Evolutionary conservation across 2,329 filamentous ascomycete genomes (phyloP), one percentile per base, ranked within the genome.

Genomic region (Eutypella sp.): DNA sequence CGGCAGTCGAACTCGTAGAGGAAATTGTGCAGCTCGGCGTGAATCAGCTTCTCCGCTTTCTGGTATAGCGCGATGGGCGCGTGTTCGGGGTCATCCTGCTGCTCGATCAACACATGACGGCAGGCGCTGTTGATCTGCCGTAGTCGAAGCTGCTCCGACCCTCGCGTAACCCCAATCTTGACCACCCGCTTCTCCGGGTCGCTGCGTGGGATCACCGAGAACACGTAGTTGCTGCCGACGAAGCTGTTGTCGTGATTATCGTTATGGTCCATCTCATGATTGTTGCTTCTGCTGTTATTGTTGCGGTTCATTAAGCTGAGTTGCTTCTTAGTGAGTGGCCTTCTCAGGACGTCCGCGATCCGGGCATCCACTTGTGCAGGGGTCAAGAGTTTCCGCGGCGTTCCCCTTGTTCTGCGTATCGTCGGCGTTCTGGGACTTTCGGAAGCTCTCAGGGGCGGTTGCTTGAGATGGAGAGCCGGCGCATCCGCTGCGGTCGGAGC

Each of bases 161-260:
- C 38, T 2, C 16, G 37, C 4, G 47, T 47, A n/a, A 45, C 38
- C 11, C 47, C 47, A 13, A 50, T 38, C 25, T 50, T 50, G 9
- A 44, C 39, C 3, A 50, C 25, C 9, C 15, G 38, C 20, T 45
- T 40, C 6, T 36, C 22, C 8, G 31, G 33, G 7, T 18, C 6
- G 22, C 40, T 40, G 6, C 8, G 18, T 5, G 45, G 29, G 2
- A 29, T 31, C 15, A 45, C 34, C 20, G 47, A 23, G 38, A 50
- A 47, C 15, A 45, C 18, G 27, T 50, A 50, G 19, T 50, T 50
- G 42, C 37, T 50, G 27, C 47, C 47, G 3, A 40, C 23, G 9
- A n/a, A n/a, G n/a, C n/a, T 46, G 24, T 25, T 4, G 22, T 43
- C 25, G 8, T 7, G 25, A 29, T 13, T n/a, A 29, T 29, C 8